These are phyloP conservation scores for Saccharomycopsis crataegensis DNA, from an alignment of 1,139 yeast genomes.

Conservation along the genomic window DNA sequence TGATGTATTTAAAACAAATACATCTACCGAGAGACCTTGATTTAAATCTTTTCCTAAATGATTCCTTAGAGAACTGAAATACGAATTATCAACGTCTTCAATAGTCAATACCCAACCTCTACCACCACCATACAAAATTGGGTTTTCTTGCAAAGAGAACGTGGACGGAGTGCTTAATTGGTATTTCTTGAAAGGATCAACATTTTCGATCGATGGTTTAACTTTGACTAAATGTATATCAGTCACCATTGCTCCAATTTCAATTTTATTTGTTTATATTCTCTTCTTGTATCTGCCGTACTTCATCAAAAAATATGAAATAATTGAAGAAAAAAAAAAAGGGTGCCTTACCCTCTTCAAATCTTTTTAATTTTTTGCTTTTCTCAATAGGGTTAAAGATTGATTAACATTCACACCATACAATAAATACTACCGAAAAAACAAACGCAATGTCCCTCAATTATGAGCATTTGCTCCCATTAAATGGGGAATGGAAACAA, in stretches of 20 bases:
- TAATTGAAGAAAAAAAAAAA: not conserved
- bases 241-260: not conserved
- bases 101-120: conserved; percentile 27
- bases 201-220: conserved; percentile 19
- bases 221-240: not conserved
- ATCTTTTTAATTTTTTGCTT: not conserved
- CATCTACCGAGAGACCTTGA: conserved; percentile 26
- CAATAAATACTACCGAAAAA: not conserved
- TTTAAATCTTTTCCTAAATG: too few relatives aligned
- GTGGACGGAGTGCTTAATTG: conserved; percentile 20
- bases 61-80: too few relatives aligned
- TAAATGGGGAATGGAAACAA: conserved; percentile 70
- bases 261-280: not conserved
- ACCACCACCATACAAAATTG: conserved; percentile 35
- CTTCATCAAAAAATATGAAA: not conserved
- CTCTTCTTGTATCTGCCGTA: not conserved
- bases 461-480: conserved; percentile 56
- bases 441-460: conserved; percentile 7
- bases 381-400: not conserved
- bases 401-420: not conserved
- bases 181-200: conserved; percentile 14
- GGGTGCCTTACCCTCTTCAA: not conserved
- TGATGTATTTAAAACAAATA: conserved; percentile 30
- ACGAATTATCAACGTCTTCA: not conserved
- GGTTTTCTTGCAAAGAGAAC: conserved; percentile 27